A percentile compares a stretch with the other conserved stretches of the same genome.
phyloP scores from a whole-genome alignment of 2,329 filamentous ascomycete genomes.

The Graphiopsis chlorocephala region DNA sequence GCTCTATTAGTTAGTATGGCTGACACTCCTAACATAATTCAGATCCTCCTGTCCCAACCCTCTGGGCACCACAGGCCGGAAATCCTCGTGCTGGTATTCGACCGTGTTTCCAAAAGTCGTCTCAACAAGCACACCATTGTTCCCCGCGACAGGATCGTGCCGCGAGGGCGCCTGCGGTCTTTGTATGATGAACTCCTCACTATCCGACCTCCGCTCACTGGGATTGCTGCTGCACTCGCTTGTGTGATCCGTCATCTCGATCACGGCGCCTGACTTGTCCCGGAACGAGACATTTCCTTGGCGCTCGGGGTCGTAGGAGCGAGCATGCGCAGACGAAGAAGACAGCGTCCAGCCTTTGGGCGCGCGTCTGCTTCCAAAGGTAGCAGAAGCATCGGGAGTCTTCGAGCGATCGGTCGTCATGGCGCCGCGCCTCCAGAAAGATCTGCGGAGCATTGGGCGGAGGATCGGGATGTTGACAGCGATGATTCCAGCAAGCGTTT shows the following conservation, averaged over 20 bases:
- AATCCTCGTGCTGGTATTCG: background rate
- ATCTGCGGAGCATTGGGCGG: slow-evolving; percentile 28
- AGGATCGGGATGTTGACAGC: slow-evolving; percentile 38
- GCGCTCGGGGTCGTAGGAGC: background rate
- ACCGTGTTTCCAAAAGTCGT: background rate
- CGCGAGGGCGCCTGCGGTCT: background rate
- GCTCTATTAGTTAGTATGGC: background rate
- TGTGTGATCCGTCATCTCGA: background rate
- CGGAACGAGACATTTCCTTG: background rate
- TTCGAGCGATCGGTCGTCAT: background rate
- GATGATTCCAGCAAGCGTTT: slow-evolving; percentile 37
- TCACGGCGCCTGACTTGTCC: background rate
- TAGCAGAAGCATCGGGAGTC: background rate
- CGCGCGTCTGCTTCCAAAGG: background rate
- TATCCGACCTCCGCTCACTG: background rate
- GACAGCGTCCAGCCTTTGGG: background rate
- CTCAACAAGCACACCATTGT: background rate
- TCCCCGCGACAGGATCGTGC: background rate
- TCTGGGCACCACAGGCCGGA: background rate
- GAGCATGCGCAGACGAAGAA: background rate
- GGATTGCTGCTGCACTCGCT: background rate
- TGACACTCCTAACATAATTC: slow-evolving; percentile 4
- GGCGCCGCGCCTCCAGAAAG: slow-evolving; percentile 31
- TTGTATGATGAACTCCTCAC: slow-evolving; percentile 4
- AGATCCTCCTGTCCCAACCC: background rate